These are phyloP conservation scores for Claviceps purpurea DNA, from an alignment of 2,329 filamentous ascomycete species.

Conservation along the genomic window DNA sequence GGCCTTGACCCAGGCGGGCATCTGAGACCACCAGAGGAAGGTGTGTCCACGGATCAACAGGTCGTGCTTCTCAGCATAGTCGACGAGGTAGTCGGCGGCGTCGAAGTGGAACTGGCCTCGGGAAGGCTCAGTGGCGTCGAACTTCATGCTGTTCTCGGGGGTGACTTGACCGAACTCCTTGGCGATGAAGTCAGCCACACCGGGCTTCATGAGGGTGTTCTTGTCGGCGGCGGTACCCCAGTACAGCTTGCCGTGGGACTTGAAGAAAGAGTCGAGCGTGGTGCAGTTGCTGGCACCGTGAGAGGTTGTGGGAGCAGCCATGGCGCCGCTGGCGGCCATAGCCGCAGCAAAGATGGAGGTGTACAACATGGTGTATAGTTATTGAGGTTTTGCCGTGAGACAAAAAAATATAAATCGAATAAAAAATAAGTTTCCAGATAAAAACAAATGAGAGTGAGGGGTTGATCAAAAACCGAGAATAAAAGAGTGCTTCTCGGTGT, in stretches of 20 bases:
- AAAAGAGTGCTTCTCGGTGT: not conserved
- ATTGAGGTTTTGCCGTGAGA: not conserved
- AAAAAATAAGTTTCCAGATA: not conserved
- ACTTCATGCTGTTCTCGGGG: constrained; percentile 59
- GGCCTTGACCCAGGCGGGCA: not conserved
- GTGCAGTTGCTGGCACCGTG: not conserved
- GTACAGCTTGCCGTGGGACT: not conserved
- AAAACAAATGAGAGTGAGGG: not conserved
- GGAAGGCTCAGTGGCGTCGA: constrained; percentile 39
- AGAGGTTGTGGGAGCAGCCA: not conserved
- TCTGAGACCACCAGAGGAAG: not conserved
- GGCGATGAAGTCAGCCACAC: not conserved
- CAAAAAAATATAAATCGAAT: not conserved
- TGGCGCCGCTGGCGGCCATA: not conserved
- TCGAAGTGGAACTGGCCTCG: constrained; percentile 41
- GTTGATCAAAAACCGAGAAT: not conserved
- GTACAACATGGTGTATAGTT: not conserved
- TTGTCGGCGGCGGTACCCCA: not conserved
- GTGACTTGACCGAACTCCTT: constrained; percentile 46
- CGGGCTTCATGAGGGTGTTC: fast-evolving
- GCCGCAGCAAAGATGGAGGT: not conserved
- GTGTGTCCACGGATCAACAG: not conserved
- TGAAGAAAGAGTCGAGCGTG: not conserved
- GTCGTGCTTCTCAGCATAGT: not conserved
- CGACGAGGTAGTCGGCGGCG: not conserved